A percentile compares a stretch with the other conserved stretches of the same genome.
Evolutionary conservation across 805 yeast species (phyloP).

Genomic region (Priceomyces carsonii): DNA sequence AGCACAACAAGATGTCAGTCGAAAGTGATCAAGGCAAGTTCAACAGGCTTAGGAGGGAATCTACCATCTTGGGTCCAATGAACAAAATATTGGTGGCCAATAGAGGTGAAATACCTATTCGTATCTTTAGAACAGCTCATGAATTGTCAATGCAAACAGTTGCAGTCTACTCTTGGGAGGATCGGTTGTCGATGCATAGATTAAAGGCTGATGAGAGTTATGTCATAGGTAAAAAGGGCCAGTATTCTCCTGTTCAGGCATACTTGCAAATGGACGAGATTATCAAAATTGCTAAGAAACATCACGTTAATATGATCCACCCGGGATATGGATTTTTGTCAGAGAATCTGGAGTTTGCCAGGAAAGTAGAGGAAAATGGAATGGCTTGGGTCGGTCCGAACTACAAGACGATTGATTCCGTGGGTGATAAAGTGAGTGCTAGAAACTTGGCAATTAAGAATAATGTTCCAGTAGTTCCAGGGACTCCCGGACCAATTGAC

Average conservation of each 20-base stretch:
- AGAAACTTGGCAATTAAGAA: conserved; percentile 80
- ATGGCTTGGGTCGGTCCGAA: conserved; percentile 97
- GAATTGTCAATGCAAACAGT: conserved; percentile 96
- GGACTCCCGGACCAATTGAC: conserved; percentile 96
- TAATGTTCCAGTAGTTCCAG: conserved; percentile 93
- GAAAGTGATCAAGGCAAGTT: conserved; percentile 20
- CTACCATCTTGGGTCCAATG: conserved; percentile 46
- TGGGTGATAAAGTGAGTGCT: conserved; percentile 97
- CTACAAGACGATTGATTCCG: conserved; percentile 82
- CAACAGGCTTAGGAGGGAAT: conserved; percentile 42
- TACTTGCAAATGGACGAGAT: conserved; percentile 95
- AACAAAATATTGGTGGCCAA: conserved; percentile 76
- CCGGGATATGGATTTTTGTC: conserved; percentile 65
- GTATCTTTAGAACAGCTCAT: conserved; percentile 96
- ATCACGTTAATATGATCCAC: conserved; percentile 40
- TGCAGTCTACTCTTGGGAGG: conserved; percentile 96
- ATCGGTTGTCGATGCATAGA: conserved; percentile 90
- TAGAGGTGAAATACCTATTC: conserved; percentile 82
- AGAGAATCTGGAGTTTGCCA: conserved; percentile 91
- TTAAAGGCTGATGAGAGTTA: conserved; percentile 93
- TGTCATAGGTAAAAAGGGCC: conserved; percentile 85
- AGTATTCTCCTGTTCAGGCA: conserved; percentile 94
- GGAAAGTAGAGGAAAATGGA: conserved; percentile 86
- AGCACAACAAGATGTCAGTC: too few species aligned
- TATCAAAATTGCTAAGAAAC: conserved; percentile 67